phyloP scores from a whole-genome alignment of 169 alveolate species.

The Plasmodium reichenowi region DNA sequence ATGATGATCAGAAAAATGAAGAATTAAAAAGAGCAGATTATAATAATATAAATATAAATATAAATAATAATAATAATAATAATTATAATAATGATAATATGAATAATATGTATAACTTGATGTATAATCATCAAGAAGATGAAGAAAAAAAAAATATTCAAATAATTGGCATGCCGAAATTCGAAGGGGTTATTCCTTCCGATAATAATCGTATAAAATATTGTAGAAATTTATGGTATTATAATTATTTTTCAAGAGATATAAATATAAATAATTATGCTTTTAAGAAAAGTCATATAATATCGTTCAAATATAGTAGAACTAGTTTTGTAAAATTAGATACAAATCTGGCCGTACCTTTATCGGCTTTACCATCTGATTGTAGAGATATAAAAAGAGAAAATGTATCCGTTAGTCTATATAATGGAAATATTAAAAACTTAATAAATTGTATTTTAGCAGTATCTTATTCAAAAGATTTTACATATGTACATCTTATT shows the following conservation, averaged over 20 bases:
- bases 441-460: slow-evolving; percentile 56
- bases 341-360: slow-evolving; percentile 58
- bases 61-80: not conserved
- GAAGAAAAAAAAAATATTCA: not conserved
- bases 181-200: slow-evolving; percentile 74
- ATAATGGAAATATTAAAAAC: slow-evolving; percentile 50
- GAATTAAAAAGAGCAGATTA: not conserved
- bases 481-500: slow-evolving; percentile 55
- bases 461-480: slow-evolving; percentile 58
- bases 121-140: not conserved
- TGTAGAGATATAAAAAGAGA: slow-evolving; percentile 43
- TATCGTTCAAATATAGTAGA: slow-evolving; percentile 34
- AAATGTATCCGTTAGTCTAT: slow-evolving; percentile 50
- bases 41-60: not conserved
- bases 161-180: slow-evolving; percentile 68
- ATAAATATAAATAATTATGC: slow-evolving; percentile 10
- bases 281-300: slow-evolving; percentile 39
- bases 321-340: slow-evolving; percentile 51
- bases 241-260: slow-evolving; percentile 68
- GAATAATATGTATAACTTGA: not conserved
- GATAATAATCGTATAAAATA: slow-evolving; percentile 43
- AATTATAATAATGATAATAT: not conserved
- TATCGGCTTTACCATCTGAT: slow-evolving; percentile 74
- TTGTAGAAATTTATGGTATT: slow-evolving; percentile 61
- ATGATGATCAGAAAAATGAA: not conserved